phyloP scores from a whole-genome alignment of 345 rosid species.

The Eutrema japonicum region DNA sequence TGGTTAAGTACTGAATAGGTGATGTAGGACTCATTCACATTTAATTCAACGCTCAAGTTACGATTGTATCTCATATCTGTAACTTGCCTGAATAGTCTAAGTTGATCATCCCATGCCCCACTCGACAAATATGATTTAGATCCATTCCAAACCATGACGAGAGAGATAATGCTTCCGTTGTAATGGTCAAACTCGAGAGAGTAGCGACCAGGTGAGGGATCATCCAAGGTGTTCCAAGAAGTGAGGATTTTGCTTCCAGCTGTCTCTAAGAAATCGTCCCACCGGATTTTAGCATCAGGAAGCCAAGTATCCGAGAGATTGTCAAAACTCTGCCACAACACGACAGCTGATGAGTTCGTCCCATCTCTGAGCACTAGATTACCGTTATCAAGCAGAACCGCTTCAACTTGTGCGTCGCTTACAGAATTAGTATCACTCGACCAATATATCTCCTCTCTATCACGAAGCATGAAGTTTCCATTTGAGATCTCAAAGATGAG shows the following conservation, averaged over 20 bases:
- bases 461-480: conserved; percentile 61
- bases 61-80: conserved; percentile 43
- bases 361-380: conserved; percentile 57
- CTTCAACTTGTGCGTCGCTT: conserved; percentile 35
- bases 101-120: conserved; percentile 55
- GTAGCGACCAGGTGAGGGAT: conserved; percentile 64
- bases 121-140: conserved; percentile 53
- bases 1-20: conserved; percentile 46
- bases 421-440: conserved; percentile 48
- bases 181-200: conserved; percentile 50
- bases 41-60: conserved; percentile 47
- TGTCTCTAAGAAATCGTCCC: conserved; percentile 37
- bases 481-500: conserved; percentile 44
- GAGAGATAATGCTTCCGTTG: conserved; percentile 13
- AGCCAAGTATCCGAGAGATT: conserved; percentile 67
- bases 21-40: conserved; percentile 57
- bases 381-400: conserved; percentile 57
- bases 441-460: conserved; percentile 51
- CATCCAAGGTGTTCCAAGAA: conserved; percentile 57
- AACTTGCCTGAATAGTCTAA: conserved; percentile 43
- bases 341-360: conserved; percentile 25
- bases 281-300: conserved; percentile 57
- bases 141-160: conserved; percentile 51
- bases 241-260: conserved; percentile 40
- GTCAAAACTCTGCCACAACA: conserved; percentile 72